phyloP scores from a whole-genome alignment of 2,329 filamentous ascomycete species.

The Alternaria metachromatica region DNA sequence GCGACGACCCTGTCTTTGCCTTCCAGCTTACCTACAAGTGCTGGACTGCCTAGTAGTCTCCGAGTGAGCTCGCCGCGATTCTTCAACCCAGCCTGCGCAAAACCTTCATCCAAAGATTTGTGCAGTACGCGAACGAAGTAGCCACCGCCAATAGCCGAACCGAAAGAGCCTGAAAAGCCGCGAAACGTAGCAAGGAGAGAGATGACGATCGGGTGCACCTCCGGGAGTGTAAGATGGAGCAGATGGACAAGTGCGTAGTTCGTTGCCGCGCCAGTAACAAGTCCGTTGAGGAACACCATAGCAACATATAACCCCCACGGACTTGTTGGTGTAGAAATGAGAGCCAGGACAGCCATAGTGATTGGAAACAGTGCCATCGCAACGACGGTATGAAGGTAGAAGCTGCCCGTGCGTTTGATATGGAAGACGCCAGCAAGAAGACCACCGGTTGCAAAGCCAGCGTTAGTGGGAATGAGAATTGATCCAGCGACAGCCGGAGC shows the following conservation, averaged over 20 bases:
- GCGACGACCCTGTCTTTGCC: slow-evolving; percentile 61
- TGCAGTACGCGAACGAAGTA: slow-evolving; percentile 71
- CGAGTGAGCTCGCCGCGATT: slow-evolving; percentile 56
- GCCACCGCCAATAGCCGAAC: slow-evolving; percentile 79
- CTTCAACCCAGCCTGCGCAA: slow-evolving; percentile 54
- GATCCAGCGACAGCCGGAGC: slow-evolving; percentile 73
- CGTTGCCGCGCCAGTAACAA: slow-evolving; percentile 73
- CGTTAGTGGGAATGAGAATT: slow-evolving; percentile 81
- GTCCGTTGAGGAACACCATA: slow-evolving; percentile 72
- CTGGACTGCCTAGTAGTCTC: slow-evolving; percentile 65
- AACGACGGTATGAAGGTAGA: slow-evolving; percentile 70
- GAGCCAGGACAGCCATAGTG: slow-evolving; percentile 64
- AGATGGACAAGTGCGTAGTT: slow-evolving; percentile 85
- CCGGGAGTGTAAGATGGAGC: slow-evolving; percentile 71
- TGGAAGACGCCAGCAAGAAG: slow-evolving; percentile 77
- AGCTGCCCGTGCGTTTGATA: slow-evolving; percentile 74
- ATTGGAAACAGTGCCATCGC: slow-evolving; percentile 68
- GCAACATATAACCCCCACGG: slow-evolving; percentile 63
- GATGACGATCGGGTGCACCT: slow-evolving; percentile 76
- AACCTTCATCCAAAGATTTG: slow-evolving; percentile 63
- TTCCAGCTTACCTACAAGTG: slow-evolving; percentile 57
- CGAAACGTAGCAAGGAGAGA: slow-evolving; percentile 80
- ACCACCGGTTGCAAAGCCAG: slow-evolving; percentile 77
- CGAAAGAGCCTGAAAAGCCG: slow-evolving; percentile 81
- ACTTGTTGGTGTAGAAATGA: slow-evolving; percentile 61